Conservation (phyloP, 805 yeast genomes). For the Candida piceae region DNA sequence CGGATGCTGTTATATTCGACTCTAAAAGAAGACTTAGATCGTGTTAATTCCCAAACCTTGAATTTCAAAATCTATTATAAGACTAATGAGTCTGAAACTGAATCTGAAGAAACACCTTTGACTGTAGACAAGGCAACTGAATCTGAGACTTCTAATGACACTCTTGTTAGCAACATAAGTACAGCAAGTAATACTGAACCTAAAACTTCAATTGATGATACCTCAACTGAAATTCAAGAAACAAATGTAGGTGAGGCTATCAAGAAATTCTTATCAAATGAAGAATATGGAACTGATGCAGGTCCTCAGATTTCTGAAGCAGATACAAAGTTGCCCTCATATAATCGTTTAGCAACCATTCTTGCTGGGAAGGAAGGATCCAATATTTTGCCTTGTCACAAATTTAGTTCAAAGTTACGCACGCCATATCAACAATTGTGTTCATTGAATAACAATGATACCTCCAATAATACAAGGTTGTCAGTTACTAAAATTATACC, state of each 20-base stretch:
- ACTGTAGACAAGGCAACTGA: too few relatives aligned
- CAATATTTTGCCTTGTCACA: slow-evolving; percentile 14
- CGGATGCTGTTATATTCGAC: slow-evolving; percentile 1
- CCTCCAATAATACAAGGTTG: slow-evolving; percentile 30
- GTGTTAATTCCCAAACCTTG: slow-evolving; percentile 9
- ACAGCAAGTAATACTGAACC: too few relatives aligned
- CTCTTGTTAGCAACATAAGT: too few relatives aligned
- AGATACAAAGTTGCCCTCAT: too few relatives aligned
- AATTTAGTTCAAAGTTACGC: slow-evolving; percentile 10
- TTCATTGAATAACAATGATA: neutral
- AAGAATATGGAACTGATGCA: too few relatives aligned
- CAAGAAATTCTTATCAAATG: too few relatives aligned
- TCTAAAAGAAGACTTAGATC: slow-evolving; percentile 9
- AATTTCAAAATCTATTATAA: slow-evolving; percentile 7
- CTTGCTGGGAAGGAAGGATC: slow-evolving; percentile 1
- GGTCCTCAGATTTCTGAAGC: neutral
- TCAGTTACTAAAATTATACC: slow-evolving; percentile 60
- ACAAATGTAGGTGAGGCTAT: too few relatives aligned
- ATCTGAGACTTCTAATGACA: too few relatives aligned
- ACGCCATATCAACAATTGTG: slow-evolving; percentile 19
- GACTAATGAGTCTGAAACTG: neutral
- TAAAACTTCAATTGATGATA: too few relatives aligned
- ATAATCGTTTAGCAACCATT: slow-evolving; percentile 1
- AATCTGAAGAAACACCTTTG: too few relatives aligned
- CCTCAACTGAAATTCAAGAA: too few relatives aligned